phyloP scores from a whole-genome alignment of 2,329 filamentous ascomycete genomes.

The Parafenestella ontariensis region DNA sequence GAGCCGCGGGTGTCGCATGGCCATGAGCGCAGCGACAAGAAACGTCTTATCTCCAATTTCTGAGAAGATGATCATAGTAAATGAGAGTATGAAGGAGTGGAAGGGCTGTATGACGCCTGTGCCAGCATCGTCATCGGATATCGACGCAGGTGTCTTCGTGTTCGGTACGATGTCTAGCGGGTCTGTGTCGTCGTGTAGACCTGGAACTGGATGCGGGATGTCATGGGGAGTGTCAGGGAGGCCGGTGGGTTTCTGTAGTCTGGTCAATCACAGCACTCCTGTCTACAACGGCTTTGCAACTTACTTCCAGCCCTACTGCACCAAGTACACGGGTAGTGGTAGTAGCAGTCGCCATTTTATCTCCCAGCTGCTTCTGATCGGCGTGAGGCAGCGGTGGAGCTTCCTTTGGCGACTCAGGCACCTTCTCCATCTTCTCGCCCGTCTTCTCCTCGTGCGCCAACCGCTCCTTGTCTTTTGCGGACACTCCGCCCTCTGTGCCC shows the following conservation, averaged over 20 bases:
- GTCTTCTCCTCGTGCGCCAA: constrained; percentile 71
- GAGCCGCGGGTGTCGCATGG: constrained; percentile 94
- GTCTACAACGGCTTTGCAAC: constrained; percentile 6
- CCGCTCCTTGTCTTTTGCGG: constrained; percentile 80
- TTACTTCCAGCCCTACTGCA: constrained; percentile 49
- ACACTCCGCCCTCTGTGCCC: constrained; percentile 88
- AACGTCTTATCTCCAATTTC: constrained; percentile 99
- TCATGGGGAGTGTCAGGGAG: constrained; percentile 81
- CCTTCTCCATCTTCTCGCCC: constrained; percentile 72
- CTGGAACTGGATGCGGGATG: constrained; percentile 72
- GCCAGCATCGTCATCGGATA: constrained; percentile 52
- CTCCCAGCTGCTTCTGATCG: constrained; percentile 70
- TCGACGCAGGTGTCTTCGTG: constrained; percentile 31
- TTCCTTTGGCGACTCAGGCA: constrained; percentile 84
- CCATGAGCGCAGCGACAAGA: constrained; percentile 95
- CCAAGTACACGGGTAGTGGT: constrained; percentile 32
- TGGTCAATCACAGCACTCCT: constrained; percentile 17
- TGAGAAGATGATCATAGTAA: constrained; percentile 97
- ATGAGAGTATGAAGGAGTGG: constrained; percentile 89
- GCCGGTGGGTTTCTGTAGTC: constrained; percentile 74
- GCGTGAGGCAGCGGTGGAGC: constrained; percentile 81
- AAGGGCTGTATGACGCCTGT: constrained; percentile 75
- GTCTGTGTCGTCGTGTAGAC: constrained; percentile 68
- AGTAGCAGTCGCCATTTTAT: constrained; percentile 14
- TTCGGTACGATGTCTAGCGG: constrained; percentile 51